phyloP scores from a whole-genome alignment of 1,284 basidiomycete genomes.

The Tetrapyrgos nigripes region DNA sequence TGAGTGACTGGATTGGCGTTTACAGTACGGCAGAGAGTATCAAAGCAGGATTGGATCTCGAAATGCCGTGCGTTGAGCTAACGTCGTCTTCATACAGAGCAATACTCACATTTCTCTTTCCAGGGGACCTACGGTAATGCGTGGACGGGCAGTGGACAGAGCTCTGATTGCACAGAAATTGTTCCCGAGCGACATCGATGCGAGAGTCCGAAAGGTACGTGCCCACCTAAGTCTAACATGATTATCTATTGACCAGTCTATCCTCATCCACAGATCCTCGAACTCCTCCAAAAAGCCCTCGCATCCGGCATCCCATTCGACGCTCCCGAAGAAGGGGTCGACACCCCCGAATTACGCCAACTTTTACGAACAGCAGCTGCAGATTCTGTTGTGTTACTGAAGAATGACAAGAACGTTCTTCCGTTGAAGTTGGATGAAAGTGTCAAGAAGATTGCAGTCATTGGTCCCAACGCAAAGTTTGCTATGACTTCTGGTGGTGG shows the following conservation, averaged over 20 bases:
- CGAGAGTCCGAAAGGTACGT: constrained; percentile 42
- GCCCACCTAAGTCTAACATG: constrained; percentile 23
- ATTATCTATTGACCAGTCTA: constrained; percentile 26
- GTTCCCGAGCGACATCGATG: constrained; percentile 43
- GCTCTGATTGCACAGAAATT: constrained; percentile 48
- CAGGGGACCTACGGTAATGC: constrained; percentile 53
- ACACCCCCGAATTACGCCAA: constrained; percentile 49
- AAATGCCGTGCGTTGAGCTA: constrained; percentile 51
- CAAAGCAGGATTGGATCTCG: constrained; percentile 63
- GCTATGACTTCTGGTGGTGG: constrained; percentile 61
- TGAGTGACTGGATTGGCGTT: constrained; percentile 61
- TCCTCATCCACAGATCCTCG: constrained; percentile 39
- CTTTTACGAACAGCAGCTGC: constrained; percentile 51
- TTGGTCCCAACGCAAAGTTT: constrained; percentile 63
- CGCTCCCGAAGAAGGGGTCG: constrained; percentile 44
- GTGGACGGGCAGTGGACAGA: constrained; percentile 49
- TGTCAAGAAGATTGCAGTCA: constrained; percentile 55
- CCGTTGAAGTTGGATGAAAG: constrained; percentile 38
- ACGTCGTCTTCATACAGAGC: background rate
- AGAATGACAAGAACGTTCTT: constrained; percentile 51
- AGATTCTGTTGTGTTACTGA: constrained; percentile 53
- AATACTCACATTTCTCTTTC: background rate
- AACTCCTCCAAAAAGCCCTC: constrained; percentile 43
- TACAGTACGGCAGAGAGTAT: constrained; percentile 57
- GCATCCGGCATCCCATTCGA: constrained; percentile 51